phyloP scores from a whole-genome alignment of 2,329 filamentous ascomycete species.

The Fusarium lyarnte region DNA sequence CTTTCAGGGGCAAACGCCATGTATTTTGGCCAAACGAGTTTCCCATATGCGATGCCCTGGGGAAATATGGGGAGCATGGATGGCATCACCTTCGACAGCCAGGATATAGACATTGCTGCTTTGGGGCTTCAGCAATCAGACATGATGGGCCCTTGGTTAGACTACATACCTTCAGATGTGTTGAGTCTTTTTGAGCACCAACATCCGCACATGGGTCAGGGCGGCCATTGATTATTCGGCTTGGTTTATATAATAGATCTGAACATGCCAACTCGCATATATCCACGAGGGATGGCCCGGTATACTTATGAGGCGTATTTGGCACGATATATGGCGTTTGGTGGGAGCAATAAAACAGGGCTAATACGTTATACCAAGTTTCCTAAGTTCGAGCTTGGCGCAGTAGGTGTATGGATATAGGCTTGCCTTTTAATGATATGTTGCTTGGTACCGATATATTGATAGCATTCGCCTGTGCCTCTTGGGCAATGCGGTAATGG shows the following conservation, averaged over 20 bases:
- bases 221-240: slow-evolving; percentile 27
- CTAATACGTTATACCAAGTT: slow-evolving; percentile 17
- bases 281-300: not conserved
- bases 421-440: not conserved
- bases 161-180: slow-evolving; percentile 75
- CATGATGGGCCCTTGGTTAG: slow-evolving; percentile 76
- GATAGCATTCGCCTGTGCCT: not conserved
- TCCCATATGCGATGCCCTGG: slow-evolving; percentile 47
- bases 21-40: slow-evolving; percentile 42
- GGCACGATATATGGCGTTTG: slow-evolving; percentile 22
- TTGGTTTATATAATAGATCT: not conserved
- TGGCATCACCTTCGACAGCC: slow-evolving; percentile 77
- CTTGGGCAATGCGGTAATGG: not conserved
- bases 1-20: slow-evolving; percentile 31
- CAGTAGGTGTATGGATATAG: slow-evolving; percentile 1
- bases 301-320: slow-evolving; percentile 15
- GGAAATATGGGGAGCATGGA: slow-evolving; percentile 51
- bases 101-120: slow-evolving; percentile 78
- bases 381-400: slow-evolving; percentile 21
- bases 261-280: not conserved
- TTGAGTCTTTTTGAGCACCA: slow-evolving; percentile 63
- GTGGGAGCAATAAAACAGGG: slow-evolving; percentile 18
- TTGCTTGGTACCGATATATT: not conserved
- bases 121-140: slow-evolving; percentile 68
- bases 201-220: slow-evolving; percentile 40